Evolutionary conservation across 2,329 filamentous ascomycete species (phyloP).

Genomic region (Rosellinia necatrix): DNA sequence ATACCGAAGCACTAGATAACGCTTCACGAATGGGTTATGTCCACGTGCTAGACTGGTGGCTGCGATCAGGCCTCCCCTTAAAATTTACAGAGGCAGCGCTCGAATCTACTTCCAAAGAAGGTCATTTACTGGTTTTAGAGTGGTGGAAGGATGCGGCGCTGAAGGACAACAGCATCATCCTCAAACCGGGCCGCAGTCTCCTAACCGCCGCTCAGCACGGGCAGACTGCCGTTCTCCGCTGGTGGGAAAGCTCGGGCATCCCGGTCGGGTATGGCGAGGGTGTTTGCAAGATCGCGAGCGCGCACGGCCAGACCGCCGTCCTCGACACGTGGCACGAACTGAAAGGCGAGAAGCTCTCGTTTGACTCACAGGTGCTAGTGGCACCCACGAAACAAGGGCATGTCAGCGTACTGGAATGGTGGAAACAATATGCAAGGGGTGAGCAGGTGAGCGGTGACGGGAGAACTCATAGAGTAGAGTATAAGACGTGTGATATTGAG

Average conservation of each 20-base stretch:
- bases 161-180: constrained; percentile 59
- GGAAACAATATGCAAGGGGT: constrained; percentile 71
- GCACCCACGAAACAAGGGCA: constrained; percentile 88
- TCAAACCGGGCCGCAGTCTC: constrained; percentile 85
- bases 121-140: constrained; percentile 82
- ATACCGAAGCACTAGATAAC: constrained; percentile 81
- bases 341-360: constrained; percentile 73
- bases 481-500: constrained; percentile 94
- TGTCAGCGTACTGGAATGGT: constrained; percentile 87
- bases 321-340: constrained; percentile 81
- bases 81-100: constrained; percentile 87
- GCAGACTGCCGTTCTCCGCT: constrained; percentile 75
- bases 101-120: constrained; percentile 83
- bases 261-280: constrained; percentile 79
- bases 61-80: constrained; percentile 74
- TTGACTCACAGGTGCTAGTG: constrained; percentile 82
- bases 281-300: constrained; percentile 81
- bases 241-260: constrained; percentile 86
- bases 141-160: constrained; percentile 84
- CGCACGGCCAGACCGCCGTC: constrained; percentile 82
- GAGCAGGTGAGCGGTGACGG: constrained; percentile 55
- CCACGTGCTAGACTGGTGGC: constrained; percentile 89
- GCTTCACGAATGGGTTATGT: constrained; percentile 86
- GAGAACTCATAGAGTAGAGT: constrained; percentile 76
- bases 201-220: constrained; percentile 84